Evolutionary conservation across 352 stramenopile genomes (phyloP), one percentile per base, ranked within the genome.

Genomic region (Phytophthora agathidicida): DNA sequence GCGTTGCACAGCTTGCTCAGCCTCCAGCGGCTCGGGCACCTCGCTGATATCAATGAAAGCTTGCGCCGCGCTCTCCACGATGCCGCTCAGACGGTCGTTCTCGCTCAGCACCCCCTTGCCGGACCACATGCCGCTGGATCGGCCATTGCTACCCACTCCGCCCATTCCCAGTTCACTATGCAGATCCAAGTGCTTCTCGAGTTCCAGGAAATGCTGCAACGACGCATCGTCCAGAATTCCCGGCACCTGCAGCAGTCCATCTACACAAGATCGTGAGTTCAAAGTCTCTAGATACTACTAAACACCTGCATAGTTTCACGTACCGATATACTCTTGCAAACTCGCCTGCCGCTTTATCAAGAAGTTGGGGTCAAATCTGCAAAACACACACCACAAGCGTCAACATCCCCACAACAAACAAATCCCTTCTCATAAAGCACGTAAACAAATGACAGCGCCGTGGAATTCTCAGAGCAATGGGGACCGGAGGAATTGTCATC

Each of bases 1-100:
- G 51, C 80, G 80, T 52, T 92, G 83, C 49, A 78, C 77, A 43
- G 80, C 83, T 48, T 92, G 83, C 49, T 91, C 83, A 2, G 77
- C 75, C 60, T 94, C 84, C 3, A 94, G 77, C 16, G 84, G 84
- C 47, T 92, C 84, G 3, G 84, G 79, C 0, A 94, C 77, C 60
- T 94, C 82, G 39, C 79, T 91, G 38, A 94, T 88, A 48, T 94
- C 82, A 46, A 94, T 92, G 38, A 94, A 89, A 16, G 78, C 81
- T 65, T 92, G 82, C 31, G 78, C 78, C 9, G 82, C 80, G 41
- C 68, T 89, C 49, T 92, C 82, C 7, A 94, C 82, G 36, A 94
- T 94, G 13, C 73, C 78, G 36, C 71, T 91, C 23, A 91, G 74
- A 5, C 84, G 80, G 51, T 94, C 84, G 50, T 88, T 86, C 55